Evolutionary conservation across 805 yeast genomes (phyloP), one percentile per base, ranked within the genome.

Genomic region (Crinitomyces ghanaensis): DNA sequence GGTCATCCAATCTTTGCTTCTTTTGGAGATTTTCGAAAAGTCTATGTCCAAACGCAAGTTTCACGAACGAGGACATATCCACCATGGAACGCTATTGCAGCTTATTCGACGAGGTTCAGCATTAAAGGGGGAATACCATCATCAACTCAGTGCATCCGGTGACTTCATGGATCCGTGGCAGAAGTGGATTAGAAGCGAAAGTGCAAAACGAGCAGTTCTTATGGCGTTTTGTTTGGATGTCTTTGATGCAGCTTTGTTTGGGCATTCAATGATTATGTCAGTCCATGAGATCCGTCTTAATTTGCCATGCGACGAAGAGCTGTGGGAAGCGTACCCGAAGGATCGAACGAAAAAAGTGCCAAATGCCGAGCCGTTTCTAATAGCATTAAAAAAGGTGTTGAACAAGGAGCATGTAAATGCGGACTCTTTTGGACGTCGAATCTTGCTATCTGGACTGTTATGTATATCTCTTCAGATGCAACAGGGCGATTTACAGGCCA

Each of bases 51-150:
- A 71, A 28, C 60, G 95, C 45, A 58, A 60, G 26, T 54, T 80
- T 45, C 95, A 83, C 51, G 95, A 83, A 56, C 57, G 95, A 30
- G 80, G 83, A 0, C 88, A 78, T 53, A 59, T 84, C 14, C 93
- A 84, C 50, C 95, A 83, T 53, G 94, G 91, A 4, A 78, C 93
- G 0, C 74, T 86, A 0, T 74, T 82, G 26, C 94, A 83, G 53
- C 57, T 83, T 27, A 57, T 83, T 31, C 60, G 93, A 43, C 63
- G 94, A 44, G 72, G 83, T 0, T 83, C 93, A 1, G 69, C 79
- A 1, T 54, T 83, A 56, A 51, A 51, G 28, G 34, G 55, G 31
- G 32, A 45, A 41, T 11, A 17, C 6, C 20, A 17, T 17, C 19
- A 16, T 5, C 20, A 28, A 28, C 32, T 37, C 28, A 15, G 18